These are phyloP conservation scores for Pelagophyceae sp. DNA, from an alignment of 352 stramenopile species.

Conservation along the genomic window DNA sequence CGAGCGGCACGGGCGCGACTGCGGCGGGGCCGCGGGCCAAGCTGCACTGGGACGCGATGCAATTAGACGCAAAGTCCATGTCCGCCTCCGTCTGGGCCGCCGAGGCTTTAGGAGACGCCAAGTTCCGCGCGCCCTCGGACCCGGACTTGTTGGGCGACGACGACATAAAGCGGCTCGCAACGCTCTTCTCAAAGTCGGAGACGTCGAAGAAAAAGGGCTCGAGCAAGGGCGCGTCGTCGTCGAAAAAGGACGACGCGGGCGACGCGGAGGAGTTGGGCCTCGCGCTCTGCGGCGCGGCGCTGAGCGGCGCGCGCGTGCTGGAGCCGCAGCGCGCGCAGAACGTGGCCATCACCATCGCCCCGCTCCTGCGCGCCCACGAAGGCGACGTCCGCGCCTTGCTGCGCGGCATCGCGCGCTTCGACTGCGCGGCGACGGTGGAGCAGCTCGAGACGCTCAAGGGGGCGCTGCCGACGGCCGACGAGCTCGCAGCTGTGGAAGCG, in stretches of 20 bases:
- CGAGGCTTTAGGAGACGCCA: background rate
- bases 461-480: background rate
- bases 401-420: background rate
- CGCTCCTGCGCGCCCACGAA: background rate
- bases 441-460: constrained; percentile 1
- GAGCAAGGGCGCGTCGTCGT: no score
- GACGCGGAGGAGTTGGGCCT: background rate
- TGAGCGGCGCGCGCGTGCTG: background rate
- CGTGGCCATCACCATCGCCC: constrained; percentile 5
- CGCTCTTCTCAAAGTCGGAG: background rate
- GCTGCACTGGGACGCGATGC: constrained; percentile 18
- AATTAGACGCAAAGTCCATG: background rate
- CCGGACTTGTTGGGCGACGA: background rate
- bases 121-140: background rate
- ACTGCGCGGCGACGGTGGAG: background rate
- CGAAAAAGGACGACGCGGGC: background rate
- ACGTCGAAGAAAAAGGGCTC: background rate
- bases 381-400: background rate
- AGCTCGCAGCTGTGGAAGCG: background rate
- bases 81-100: constrained; percentile 8
- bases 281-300: background rate
- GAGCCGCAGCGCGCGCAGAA: constrained; percentile 13
- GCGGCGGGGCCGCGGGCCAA: background rate
- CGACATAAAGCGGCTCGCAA: constrained; percentile 10
- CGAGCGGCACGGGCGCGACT: background rate